These are phyloP conservation scores for Acanthamoeba healyi DNA, from an alignment of 208 protist species.

Conservation along the genomic window DNA sequence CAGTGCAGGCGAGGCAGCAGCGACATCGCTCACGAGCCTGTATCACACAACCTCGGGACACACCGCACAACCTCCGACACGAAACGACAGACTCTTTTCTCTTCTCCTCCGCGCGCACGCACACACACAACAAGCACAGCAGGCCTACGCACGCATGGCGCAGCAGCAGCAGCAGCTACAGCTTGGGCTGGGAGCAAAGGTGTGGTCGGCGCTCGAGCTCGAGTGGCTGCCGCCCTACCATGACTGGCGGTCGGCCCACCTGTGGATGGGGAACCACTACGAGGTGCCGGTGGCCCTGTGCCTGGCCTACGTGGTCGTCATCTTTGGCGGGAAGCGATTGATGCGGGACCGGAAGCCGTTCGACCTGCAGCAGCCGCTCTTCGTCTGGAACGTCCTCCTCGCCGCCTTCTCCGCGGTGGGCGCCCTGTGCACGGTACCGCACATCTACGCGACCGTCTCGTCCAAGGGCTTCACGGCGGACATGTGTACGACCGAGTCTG, in stretches of 20 bases:
- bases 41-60: no score
- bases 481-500: constrained; percentile 21
- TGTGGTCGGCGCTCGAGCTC: constrained; percentile 39
- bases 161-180: no score
- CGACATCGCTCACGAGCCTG: no score
- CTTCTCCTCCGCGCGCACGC: no score
- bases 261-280: constrained; percentile 28
- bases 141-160: background rate
- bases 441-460: background rate
- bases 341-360: constrained; percentile 27
- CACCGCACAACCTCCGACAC: no score
- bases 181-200: background rate
- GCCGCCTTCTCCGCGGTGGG: background rate
- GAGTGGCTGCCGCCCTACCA: constrained; percentile 16
- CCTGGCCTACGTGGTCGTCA: background rate
- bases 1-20: no score
- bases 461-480: background rate
- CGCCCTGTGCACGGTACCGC: background rate
- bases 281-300: constrained; percentile 1
- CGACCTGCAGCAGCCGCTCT: constrained; percentile 27
- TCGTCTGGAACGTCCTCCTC: constrained; percentile 37
- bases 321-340: background rate
- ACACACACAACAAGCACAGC: no score
- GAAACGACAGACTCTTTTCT: no score
- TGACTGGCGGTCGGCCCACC: constrained; percentile 20